Base-by-base conservation (phyloP, 768 basidiomycete genomes). In the Dendrothele bispora region DNA sequence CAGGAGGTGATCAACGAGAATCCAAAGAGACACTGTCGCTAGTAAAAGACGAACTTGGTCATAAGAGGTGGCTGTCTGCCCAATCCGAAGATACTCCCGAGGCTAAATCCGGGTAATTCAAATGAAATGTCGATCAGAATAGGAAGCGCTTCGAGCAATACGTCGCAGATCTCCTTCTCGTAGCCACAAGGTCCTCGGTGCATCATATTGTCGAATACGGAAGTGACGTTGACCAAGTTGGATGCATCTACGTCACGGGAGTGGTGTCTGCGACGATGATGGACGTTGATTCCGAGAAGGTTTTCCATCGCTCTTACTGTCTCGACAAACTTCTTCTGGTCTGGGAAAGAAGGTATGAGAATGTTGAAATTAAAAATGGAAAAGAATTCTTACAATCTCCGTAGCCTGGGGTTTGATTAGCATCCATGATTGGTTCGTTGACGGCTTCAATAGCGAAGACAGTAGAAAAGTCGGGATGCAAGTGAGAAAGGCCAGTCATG, bases 381-480 rank as follows among this genome's bases (percentile, higher is more conserved):
- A 30, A 12, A 44, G 35, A 27, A 32, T 24, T 27, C 82, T 45
- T 59, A 89, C 88, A 91, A 34, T 74, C 69, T 20, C 87, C 88
- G 37, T 86, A 82, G 24, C 73, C 79, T 0, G 89, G 88, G 1
- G 89, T 91, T 51, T 72, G 63, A 15, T 46, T 59, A 7, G 86
- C 85, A 56, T 91, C 67, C 84, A 82, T 85, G 55, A 88, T 80
- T 0, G 85, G 86, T 49, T 91, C 89, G 52, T 91, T 91, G 22
- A 85, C 71, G 1, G 89, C 89, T 55, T 91, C 78, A 25, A 91
- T 84, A 2, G 84, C 70, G 35, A 84, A 82, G 15, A 86, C 87
- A 26, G 70, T 79, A 15, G 55, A 66, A 57, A 91, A 91, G 32
- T 70, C 66, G 5, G 87, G 74, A 58, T 90, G 83, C 27, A 86